These are phyloP conservation scores for Hymenoscyphus scutula DNA, from an alignment of 2,329 filamentous ascomycete genomes.

Conservation along the genomic window DNA sequence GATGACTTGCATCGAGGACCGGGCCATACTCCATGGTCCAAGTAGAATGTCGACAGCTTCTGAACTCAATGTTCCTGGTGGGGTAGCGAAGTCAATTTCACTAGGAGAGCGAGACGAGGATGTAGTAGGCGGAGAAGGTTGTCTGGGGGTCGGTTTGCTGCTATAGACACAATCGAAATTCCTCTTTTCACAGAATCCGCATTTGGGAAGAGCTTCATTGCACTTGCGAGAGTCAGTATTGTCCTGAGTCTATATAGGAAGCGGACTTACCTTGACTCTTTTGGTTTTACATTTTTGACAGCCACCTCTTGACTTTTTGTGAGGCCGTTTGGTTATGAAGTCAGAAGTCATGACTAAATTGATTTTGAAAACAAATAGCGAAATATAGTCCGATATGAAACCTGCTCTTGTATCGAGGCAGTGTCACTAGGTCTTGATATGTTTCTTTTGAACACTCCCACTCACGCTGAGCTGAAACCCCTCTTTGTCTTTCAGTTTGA, in stretches of 20 bases:
- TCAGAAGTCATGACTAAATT: conserved; percentile 21
- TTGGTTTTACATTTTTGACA: conserved; percentile 33
- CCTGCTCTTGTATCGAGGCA: too few relatives aligned
- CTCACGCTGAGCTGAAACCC: too few relatives aligned
- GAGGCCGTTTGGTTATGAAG: conserved; percentile 33
- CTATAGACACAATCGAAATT: conserved; percentile 29
- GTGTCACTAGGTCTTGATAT: too few relatives aligned
- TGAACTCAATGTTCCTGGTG: neutral
- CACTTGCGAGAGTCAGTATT: conserved; percentile 25
- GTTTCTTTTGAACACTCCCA: neutral
- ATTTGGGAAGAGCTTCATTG: conserved; percentile 33
- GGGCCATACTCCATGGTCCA: conserved; percentile 13
- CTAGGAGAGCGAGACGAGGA: neutral
- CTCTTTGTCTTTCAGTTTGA: neutral
- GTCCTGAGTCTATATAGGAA: neutral
- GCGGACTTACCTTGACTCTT: conserved; percentile 32
- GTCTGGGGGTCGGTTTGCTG: conserved; percentile 6
- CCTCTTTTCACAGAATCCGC: conserved; percentile 31
- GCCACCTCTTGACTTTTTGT: conserved; percentile 35
- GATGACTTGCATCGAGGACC: conserved; percentile 18
- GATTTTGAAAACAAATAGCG: neutral
- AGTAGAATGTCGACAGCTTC: conserved; percentile 6
- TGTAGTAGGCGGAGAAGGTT: neutral
- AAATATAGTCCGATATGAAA: neutral
- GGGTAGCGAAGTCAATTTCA: neutral